Base-by-base conservation (phyloP, 2,329 filamentous ascomycete species). In the Didymella exigua region DNA sequence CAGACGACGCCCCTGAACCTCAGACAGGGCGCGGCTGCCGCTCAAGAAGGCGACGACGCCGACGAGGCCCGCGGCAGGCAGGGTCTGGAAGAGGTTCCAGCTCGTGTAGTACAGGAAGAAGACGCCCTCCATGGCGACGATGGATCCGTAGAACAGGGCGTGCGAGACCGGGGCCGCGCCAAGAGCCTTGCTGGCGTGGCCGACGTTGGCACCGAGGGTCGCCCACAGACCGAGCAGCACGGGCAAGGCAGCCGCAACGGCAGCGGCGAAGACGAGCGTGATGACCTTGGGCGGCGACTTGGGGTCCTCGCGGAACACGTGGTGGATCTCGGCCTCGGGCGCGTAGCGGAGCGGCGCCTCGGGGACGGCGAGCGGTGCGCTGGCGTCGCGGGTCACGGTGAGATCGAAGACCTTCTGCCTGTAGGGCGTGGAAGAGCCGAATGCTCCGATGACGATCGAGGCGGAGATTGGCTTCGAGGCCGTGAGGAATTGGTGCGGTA, bases 41-140 rank as follows among this genome's bases (percentile, higher is more conserved):
- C 91, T 96, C 59, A 98, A 76, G 72, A 96, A 91, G 10, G 90
- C 86, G 49, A 92, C 84, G 23, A 84, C 77, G 14, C 87, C 86
- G 26, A 95, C 84, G 37, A 87, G 77, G 29, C 81, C 81, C 49
- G 89, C 86, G 23, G 86, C 87, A 4, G 92, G 93, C 44, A 99
- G 81, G 13, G 86, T 86, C 80, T 96, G 89, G 82, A 98, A 96
- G 40, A 99, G 81, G 70, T 88, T 96, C 93, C 93, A 97, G 70
- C 79, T 86, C 48, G 85, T 89, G 78, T 98, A 98, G 83, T 99
- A 99, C 63, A 96, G 78, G 80, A 95, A 93, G 78, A 99, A 97
- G 52, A 96, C 87, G 14, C 85, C 89, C 76, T 99, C 95, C 81
- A 99, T 90, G 19, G 87, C 86, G 33, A 96, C 58, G 51, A 99